Evolutionary conservation across 2,329 filamentous ascomycete species (phyloP).

Genomic region (Arthrobotrys sinensis): DNA sequence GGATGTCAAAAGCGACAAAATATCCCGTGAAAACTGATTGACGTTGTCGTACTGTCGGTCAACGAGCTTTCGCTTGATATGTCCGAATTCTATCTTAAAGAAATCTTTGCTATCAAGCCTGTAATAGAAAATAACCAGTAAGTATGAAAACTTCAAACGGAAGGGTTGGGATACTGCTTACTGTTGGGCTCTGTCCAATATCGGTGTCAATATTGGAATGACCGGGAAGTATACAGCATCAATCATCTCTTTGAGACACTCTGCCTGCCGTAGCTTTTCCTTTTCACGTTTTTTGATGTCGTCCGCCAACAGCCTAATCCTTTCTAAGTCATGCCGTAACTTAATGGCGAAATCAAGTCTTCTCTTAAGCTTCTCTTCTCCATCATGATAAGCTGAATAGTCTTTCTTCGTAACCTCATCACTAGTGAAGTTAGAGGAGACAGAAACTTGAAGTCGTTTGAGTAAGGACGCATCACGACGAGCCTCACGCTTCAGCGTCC

Average conservation of each 20-base stretch:
- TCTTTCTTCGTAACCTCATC: conserved; percentile 97
- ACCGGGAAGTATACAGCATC: conserved; percentile 94
- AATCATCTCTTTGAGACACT: conserved; percentile 83
- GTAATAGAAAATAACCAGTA: conserved; percentile 43
- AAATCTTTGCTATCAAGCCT: conserved; percentile 77
- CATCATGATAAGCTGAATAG: conserved; percentile 92
- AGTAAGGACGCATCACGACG: conserved; percentile 90
- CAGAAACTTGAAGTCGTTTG: conserved; percentile 91
- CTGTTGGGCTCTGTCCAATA: conserved; percentile 84
- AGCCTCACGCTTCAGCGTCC: conserved; percentile 96
- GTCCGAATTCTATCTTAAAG: conserved; percentile 72
- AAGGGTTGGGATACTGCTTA: conserved; percentile 72
- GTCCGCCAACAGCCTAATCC: conserved; percentile 77
- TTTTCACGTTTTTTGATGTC: conserved; percentile 82
- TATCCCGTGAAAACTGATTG: conserved; percentile 71
- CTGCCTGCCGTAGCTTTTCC: conserved; percentile 81
- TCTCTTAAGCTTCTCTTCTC: conserved; percentile 81
- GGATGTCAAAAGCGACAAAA: conserved; percentile 70
- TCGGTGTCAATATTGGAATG: conserved; percentile 80
- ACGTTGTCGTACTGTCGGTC: conserved; percentile 74
- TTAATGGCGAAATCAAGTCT: conserved; percentile 89
- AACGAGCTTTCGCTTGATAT: conserved; percentile 72
- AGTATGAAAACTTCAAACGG: conserved; percentile 60
- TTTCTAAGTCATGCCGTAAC: conserved; percentile 82
- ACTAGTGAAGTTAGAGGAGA: conserved; percentile 86